Conservation (phyloP, 2,329 filamentous ascomycete species). For the Botrytis paeoniae region DNA sequence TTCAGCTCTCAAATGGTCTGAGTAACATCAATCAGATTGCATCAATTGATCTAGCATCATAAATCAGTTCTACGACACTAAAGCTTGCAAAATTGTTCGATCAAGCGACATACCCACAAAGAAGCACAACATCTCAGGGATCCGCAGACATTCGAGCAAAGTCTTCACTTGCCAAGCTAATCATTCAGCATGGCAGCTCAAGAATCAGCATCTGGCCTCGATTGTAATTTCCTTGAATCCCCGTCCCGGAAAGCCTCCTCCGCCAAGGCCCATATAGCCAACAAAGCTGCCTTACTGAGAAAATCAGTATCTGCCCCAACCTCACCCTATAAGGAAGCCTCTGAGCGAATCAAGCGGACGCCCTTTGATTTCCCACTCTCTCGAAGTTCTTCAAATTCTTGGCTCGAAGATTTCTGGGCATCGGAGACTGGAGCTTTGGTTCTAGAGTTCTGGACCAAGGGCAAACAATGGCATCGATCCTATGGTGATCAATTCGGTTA, state of each 20-base stretch:
- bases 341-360: neutral
- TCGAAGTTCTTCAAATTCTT: neutral
- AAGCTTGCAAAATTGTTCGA: neutral
- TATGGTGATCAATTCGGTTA: accelerated
- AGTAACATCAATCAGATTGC: neutral
- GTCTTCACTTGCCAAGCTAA: neutral
- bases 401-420: neutral
- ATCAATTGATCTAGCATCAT: neutral
- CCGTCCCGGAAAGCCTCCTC: neutral
- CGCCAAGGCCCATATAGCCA: neutral
- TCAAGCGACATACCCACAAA: neutral
- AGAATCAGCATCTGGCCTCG: neutral
- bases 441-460: neutral
- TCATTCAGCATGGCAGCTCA: neutral
- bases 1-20: neutral
- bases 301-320: neutral
- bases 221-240: neutral
- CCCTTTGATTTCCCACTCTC: neutral
- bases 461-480: neutral
- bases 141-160: neutral
- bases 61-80: no score
- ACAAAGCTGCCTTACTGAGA: neutral
- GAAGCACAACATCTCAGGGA: neutral
- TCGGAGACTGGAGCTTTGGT: neutral
- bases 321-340: no score